Base-by-base conservation (phyloP, 1,284 basidiomycete species). In the Porodaedalea pini region DNA sequence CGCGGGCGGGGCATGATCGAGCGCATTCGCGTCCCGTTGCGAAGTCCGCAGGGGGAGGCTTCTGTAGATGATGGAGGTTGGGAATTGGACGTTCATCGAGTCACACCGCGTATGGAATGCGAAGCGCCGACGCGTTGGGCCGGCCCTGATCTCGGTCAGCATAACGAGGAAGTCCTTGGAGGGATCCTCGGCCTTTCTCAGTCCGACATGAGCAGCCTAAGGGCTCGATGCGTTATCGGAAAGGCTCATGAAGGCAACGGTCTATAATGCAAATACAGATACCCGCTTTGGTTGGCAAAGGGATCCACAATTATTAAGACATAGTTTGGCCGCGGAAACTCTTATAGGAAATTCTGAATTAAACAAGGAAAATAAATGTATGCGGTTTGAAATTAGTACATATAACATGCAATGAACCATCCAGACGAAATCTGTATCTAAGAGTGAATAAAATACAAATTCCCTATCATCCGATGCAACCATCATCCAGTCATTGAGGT, bases 61-160 rank as follows among this genome's bases (percentile, higher is more conserved):
- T 56, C 67, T 65, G 32, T 67, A 70, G 19, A 55, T 73, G 62
- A 67, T 47, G 49, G 67, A 63, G 66, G 67, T 75, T 86, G 85
- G 85, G 79, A 70, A 48, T 76, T 86, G 54, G 86, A 85, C 69
- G 84, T 88, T 79, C 75, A 78, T 39, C 76, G 76, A 25, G 82
- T 83, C 17, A 81, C 82, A 56, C 85, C 85, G 4, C 67, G 81
- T 39, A 65, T 88, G 49, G 78, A 85, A 56, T 81, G 78, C 44
- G 75, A 82, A 51, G 68, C 76, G 6, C 72, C 73, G 62, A 84
- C 84, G 2, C 76, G 74, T 57, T 88, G 85, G 85, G 85, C 83
- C 31, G 85, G 85, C 1, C 85, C 85, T 3, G 76, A 85, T 60
- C 70, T 88, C 29, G 86, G 85, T 6, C 68, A 75, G 54, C 85